A percentile compares a stretch with the other conserved stretches of the same genome.
Conservation (phyloP, 768 basidiomycete genomes). For the Mycena haematopus region DNA sequence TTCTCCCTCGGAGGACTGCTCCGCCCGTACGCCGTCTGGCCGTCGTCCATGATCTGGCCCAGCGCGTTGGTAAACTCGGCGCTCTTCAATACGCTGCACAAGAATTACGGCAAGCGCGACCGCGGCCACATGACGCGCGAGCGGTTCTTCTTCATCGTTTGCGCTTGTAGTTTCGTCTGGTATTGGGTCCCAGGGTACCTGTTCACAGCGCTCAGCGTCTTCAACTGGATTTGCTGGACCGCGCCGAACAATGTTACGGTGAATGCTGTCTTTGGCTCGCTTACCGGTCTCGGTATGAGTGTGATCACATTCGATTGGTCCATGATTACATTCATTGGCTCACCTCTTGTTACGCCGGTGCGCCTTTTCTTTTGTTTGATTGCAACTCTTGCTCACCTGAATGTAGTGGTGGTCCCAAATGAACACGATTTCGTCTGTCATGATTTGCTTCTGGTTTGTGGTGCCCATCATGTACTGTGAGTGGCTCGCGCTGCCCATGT, state of each 20-base stretch:
- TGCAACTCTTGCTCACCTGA: background rate
- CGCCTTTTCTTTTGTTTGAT: slow-evolving; percentile 30
- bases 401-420: slow-evolving; percentile 84
- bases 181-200: slow-evolving; percentile 87
- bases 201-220: slow-evolving; percentile 83
- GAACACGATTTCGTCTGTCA: slow-evolving; percentile 68
- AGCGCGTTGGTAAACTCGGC: slow-evolving; percentile 83
- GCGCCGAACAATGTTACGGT: slow-evolving; percentile 63
- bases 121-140: slow-evolving; percentile 77
- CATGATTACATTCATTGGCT: slow-evolving; percentile 59
- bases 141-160: slow-evolving; percentile 74
- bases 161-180: slow-evolving; percentile 66
- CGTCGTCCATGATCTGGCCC: slow-evolving; percentile 90
- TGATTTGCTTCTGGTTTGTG: slow-evolving; percentile 80
- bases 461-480: slow-evolving; percentile 76
- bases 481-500: slow-evolving; percentile 35
- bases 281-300: slow-evolving; percentile 63
- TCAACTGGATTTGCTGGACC: slow-evolving; percentile 95
- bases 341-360: slow-evolving; percentile 64
- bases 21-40: slow-evolving; percentile 86
- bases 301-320: slow-evolving; percentile 70
- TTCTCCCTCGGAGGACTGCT: slow-evolving; percentile 76
- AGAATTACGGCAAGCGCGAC: slow-evolving; percentile 69
- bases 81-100: slow-evolving; percentile 88
- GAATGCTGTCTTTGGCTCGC: slow-evolving; percentile 58